Conservation (phyloP, 805 yeast species). For the Myxozyma neglecta region DNA sequence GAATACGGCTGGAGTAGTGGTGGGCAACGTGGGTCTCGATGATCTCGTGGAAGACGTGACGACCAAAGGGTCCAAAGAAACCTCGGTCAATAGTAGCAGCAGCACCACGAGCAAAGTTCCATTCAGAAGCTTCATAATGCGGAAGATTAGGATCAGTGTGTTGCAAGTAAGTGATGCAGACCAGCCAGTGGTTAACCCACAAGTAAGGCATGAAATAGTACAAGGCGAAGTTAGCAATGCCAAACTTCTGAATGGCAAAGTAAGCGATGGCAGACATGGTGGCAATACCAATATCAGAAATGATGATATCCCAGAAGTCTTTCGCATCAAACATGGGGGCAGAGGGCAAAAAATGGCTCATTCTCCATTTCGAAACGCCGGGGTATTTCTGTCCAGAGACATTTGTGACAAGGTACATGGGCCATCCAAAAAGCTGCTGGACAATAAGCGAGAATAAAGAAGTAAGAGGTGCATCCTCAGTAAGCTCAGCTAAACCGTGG, state of each 20-base stretch:
- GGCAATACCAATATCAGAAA: conserved; percentile 69
- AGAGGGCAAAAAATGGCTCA: conserved; percentile 69
- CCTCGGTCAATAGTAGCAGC: conserved; percentile 86
- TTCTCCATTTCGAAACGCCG: conserved; percentile 49
- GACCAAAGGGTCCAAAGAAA: conserved; percentile 71
- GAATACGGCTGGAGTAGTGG: conserved; percentile 80
- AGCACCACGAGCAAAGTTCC: conserved; percentile 84
- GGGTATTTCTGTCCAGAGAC: conserved; percentile 73
- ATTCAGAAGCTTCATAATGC: conserved; percentile 69
- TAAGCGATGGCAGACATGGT: conserved; percentile 49
- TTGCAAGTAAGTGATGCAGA: conserved; percentile 79
- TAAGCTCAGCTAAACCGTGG: conserved; percentile 50
- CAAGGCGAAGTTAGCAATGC: conserved; percentile 60
- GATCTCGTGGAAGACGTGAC: conserved; percentile 79
- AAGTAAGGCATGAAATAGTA: conserved; percentile 77
- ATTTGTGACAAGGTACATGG: conserved; percentile 61
- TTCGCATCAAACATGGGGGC: conserved; percentile 73
- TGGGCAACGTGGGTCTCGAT: conserved; percentile 89
- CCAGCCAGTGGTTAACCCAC: conserved; percentile 87
- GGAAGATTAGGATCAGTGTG: conserved; percentile 80
- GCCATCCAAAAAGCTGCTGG: conserved; percentile 82
- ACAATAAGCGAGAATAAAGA: conserved; percentile 56
- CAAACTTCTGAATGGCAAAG: conserved; percentile 61
- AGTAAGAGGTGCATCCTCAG: conserved; percentile 73
- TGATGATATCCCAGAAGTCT: conserved; percentile 69